phyloP scores from a whole-genome alignment of 78 protist genomes.

The Dictyostelium capitatum region DNA sequence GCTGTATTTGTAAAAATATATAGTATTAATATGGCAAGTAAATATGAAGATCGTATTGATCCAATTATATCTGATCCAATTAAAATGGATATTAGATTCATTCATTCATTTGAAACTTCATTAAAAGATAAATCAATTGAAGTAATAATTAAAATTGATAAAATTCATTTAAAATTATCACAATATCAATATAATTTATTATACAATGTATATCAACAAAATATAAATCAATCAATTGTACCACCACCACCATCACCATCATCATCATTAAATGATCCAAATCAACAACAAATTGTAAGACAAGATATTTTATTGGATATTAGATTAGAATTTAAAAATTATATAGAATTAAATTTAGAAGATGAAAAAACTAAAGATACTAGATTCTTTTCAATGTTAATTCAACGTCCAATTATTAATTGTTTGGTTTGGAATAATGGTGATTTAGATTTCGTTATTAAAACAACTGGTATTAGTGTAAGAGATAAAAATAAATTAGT shows the following conservation, averaged over 20 bases:
- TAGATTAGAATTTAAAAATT: slow-evolving; percentile 13
- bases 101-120: slow-evolving; percentile 36
- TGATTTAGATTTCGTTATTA: slow-evolving; percentile 5
- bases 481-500: slow-evolving; percentile 32
- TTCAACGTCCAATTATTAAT: slow-evolving; percentile 1
- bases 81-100: slow-evolving; percentile 17
- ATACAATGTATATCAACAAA: slow-evolving; percentile 41
- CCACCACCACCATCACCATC: slow-evolving; percentile 26
- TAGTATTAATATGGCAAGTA: slow-evolving; percentile 18
- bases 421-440: slow-evolving; percentile 35
- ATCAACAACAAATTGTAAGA: slow-evolving; percentile 4
- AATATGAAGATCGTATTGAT: neutral
- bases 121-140: neutral
- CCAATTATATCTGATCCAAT: slow-evolving; percentile 59
- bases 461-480: neutral
- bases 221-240: slow-evolving; percentile 18
- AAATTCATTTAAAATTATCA: slow-evolving; percentile 7
- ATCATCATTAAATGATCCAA: too few species aligned
- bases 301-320: neutral
- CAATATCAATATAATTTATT: slow-evolving; percentile 68
- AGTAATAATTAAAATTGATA: neutral
- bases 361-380: slow-evolving; percentile 41
- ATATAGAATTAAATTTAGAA: slow-evolving; percentile 21
- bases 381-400: slow-evolving; percentile 31
- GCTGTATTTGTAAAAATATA: slow-evolving; percentile 3